phyloP scores from a whole-genome alignment of 225 moss, liverwort and hornwort genomes.

The Takakia lepidozioides region DNA sequence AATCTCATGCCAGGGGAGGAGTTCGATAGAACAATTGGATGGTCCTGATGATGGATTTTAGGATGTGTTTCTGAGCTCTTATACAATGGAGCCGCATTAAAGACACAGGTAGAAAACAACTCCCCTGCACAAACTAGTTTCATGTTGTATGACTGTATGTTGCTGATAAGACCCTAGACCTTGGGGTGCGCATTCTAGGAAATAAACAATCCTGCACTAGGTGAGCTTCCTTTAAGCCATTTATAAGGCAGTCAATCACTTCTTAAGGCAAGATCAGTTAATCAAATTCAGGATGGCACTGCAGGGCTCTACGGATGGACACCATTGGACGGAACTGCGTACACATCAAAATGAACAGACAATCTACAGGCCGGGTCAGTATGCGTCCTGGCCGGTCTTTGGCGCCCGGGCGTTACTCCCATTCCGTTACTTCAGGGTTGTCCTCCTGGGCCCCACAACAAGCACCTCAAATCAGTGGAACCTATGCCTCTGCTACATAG shows the following conservation, averaged over 20 bases:
- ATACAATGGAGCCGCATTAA: too few species aligned
- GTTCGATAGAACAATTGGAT: too few species aligned
- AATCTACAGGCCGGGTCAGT: constrained; percentile 58
- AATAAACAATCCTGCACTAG: not conserved
- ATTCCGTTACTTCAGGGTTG: constrained; percentile 64
- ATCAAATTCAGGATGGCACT: not conserved
- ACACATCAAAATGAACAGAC: constrained; percentile 76
- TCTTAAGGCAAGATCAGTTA: not conserved
- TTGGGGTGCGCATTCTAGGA: not conserved
- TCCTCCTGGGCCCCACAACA: constrained; percentile 59
- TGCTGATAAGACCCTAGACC: not conserved
- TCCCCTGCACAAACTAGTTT: not conserved
- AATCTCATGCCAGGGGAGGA: too few species aligned
- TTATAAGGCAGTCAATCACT: not conserved
- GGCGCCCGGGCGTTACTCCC: constrained; percentile 63
- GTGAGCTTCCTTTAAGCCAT: not conserved
- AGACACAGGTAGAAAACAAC: too few species aligned
- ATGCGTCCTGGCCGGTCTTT: constrained; percentile 89
- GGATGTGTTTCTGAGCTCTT: too few species aligned
- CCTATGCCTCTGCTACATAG: constrained; percentile 74
- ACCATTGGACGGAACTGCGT: constrained; percentile 70
- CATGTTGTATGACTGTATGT: not conserved
- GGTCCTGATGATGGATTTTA: too few species aligned
- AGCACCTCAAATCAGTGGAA: constrained; percentile 77
- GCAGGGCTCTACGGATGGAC: constrained; percentile 87